Percentiles rank a stretch among this genome's conserved stretches.
These are phyloP conservation scores for Rhamnella rubrinervis DNA, from an alignment of 331 rosid genomes.

Conservation along the genomic window DNA sequence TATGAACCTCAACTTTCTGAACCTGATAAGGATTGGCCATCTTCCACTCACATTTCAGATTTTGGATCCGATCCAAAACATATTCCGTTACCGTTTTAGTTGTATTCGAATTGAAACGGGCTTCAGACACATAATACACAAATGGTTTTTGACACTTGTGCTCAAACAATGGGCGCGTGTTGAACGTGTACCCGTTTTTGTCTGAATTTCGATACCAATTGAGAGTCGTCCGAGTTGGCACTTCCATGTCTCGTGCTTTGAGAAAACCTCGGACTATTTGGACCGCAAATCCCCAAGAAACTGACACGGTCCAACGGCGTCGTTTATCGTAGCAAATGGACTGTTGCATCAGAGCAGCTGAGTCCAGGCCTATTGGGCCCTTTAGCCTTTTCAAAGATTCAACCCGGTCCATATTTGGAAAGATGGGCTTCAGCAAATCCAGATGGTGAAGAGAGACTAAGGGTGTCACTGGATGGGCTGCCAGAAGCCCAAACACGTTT, in stretches of 20 bases:
- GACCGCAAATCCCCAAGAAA: constrained; percentile 75
- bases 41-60: constrained; percentile 57
- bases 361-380: constrained; percentile 48
- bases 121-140: constrained; percentile 40
- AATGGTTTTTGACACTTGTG: constrained; percentile 57
- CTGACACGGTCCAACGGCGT: constrained; percentile 61
- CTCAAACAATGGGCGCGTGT: constrained; percentile 45
- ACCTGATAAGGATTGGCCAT: constrained; percentile 56
- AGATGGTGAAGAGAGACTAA: constrained; percentile 73
- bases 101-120: background rate
- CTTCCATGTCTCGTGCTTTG: constrained; percentile 58
- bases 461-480: constrained; percentile 75
- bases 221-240: constrained; percentile 60
- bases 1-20: constrained; percentile 34
- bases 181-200: constrained; percentile 45
- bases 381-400: constrained; percentile 47
- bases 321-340: constrained; percentile 70
- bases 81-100: constrained; percentile 38
- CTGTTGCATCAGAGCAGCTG: constrained; percentile 61
- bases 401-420: constrained; percentile 49
- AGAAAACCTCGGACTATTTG: constrained; percentile 61
- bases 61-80: background rate
- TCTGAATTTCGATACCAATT: constrained; percentile 63
- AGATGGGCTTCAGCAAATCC: constrained; percentile 68
- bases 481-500: constrained; percentile 61